Evolutionary conservation across 2,329 filamentous ascomycete species (phyloP), one percentile per base, ranked within the genome.

Genomic region (Plectosphaerella plurivora): DNA sequence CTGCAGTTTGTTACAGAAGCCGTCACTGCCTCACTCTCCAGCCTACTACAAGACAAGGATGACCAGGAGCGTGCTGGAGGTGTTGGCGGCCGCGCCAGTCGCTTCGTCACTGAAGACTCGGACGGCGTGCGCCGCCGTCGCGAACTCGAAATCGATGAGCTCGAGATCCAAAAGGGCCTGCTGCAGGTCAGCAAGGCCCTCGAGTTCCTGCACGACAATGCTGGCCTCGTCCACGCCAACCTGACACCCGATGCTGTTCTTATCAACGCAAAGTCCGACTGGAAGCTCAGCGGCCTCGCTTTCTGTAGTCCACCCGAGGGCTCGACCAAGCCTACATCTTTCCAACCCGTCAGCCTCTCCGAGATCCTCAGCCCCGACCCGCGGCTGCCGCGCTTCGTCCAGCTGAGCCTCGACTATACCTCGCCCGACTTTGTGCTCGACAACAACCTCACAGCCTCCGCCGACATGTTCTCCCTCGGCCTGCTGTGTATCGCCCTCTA

Each of bases 161-260:
- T 99, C 54, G 94, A 99, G 70, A 95, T 97, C 61, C 94, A 99
- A 68, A 99, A 99, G 71, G 94, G 94, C 0, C 70, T 99, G 57
- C 73, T 97, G 55, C 94, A 99, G 68, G 82, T 99, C 57, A 92
- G 88, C 64, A 97, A 97, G 68, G 93, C 92, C 3, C 76, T 97
- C 28, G 93, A 97, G 70, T 97, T 97, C 65, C 73, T 97, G 55
- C 93, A 97, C 65, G 93, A 97, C 65, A 96, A 93, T 65, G 93
- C 93, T 10, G 91, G 91, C 1, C 78, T 99, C 47, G 90, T 97
- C 0, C 94, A 99, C 69, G 91, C 89, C 47, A 99, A 99, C 65
- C 70, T 99, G 57, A 97, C 92, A 0, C 94, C 94, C 0, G 93
- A 97, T 58, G 89, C 92, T 16, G 85, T 99, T 58, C 87, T 96